phyloP scores from a whole-genome alignment of 108 stramenopile species.

The Bacterosira constricta region DNA sequence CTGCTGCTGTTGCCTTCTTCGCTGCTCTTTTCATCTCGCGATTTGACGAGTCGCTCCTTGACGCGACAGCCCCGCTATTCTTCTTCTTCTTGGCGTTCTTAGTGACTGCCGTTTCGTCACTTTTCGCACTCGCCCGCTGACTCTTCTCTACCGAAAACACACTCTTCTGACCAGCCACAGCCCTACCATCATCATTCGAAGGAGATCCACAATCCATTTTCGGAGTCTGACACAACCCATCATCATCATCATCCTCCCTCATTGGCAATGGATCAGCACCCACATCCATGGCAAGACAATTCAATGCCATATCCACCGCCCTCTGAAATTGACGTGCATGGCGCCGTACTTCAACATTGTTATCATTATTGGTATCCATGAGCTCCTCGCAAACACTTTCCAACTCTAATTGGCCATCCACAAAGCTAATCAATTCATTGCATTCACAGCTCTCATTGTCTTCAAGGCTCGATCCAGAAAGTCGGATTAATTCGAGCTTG shows the following conservation, averaged over 20 bases:
- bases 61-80: no score
- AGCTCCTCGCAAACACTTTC: slow-evolving; percentile 1
- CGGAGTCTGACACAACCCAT: not conserved
- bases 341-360: not conserved
- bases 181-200: not conserved
- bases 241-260: not conserved
- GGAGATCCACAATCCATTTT: not conserved
- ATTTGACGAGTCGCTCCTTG: no score
- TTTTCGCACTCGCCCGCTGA: not conserved
- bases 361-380: not conserved
- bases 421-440: not conserved
- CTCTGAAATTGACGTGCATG: slow-evolving; percentile 6
- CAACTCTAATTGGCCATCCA: slow-evolving; percentile 5
- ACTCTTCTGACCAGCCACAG: not conserved
- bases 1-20: no score
- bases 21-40: no score
- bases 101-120: not conserved
- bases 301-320: slow-evolving; percentile 34
- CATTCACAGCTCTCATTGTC: not conserved
- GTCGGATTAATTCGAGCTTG: not conserved
- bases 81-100: not conserved
- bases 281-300: slow-evolving; percentile 26
- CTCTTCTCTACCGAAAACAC: not conserved
- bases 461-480: not conserved
- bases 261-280: slow-evolving; percentile 8